Conservation (phyloP, 768 basidiomycete species). For the Hygrocybe coccinea region DNA sequence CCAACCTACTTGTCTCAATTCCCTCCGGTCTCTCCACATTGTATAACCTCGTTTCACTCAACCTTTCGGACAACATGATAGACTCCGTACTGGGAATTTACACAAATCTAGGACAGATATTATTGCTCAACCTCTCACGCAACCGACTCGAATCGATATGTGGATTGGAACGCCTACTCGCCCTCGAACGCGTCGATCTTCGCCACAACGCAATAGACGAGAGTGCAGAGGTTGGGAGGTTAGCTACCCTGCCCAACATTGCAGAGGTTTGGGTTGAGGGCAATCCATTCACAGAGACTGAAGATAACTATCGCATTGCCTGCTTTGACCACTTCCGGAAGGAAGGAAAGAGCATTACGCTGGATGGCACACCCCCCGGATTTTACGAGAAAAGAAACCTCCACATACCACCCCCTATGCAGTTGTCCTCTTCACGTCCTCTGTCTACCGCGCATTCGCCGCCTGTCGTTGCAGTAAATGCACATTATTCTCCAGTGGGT, state of each 20-base stretch:
- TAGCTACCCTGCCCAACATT: slow-evolving; percentile 76
- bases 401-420: slow-evolving; percentile 43
- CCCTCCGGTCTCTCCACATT: slow-evolving; percentile 71
- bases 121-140: slow-evolving; percentile 70
- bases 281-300: slow-evolving; percentile 73
- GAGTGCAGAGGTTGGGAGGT: slow-evolving; percentile 75
- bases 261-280: slow-evolving; percentile 77
- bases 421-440: slow-evolving; percentile 48
- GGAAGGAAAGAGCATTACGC: slow-evolving; percentile 70
- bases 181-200: slow-evolving; percentile 81
- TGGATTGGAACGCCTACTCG: slow-evolving; percentile 84
- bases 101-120: slow-evolving; percentile 69
- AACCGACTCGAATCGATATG: slow-evolving; percentile 95
- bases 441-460: slow-evolving; percentile 52
- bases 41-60: slow-evolving; percentile 81
- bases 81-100: slow-evolving; percentile 91
- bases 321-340: slow-evolving; percentile 83
- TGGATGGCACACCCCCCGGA: slow-evolving; percentile 70
- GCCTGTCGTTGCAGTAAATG: slow-evolving; percentile 55
- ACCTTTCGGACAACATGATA: slow-evolving; percentile 96
- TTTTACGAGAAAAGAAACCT: slow-evolving; percentile 68
- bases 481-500: slow-evolving; percentile 18
- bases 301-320: slow-evolving; percentile 67
- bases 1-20: slow-evolving; percentile 86
- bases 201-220: slow-evolving; percentile 77